A percentile compares a stretch with the other conserved stretches of the same genome.
These are phyloP conservation scores for Penicillium coffeae DNA, from an alignment of 495 filamentous ascomycete species.

Conservation along the genomic window DNA sequence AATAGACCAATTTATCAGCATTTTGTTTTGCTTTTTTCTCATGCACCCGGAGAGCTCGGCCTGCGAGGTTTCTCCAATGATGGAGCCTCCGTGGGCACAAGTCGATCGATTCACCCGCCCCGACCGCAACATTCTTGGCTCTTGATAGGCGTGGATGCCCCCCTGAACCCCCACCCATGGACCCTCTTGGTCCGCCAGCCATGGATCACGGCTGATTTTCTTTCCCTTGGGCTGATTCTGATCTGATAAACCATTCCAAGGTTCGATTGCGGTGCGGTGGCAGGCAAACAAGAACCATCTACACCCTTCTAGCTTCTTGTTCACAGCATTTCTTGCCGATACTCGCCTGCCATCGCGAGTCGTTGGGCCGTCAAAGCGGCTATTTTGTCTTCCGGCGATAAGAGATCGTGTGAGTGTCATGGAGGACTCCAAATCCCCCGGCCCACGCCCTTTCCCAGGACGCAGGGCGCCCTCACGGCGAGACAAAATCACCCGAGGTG, in stretches of 20 bases:
- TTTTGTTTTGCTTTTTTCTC: background rate
- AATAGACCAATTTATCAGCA: conserved; percentile 12
- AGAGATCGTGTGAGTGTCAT: conserved; percentile 5
- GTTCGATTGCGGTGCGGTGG: background rate
- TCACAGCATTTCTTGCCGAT: no score
- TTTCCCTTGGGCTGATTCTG: conserved; percentile 1
- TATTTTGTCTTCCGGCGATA: background rate
- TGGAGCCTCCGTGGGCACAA: background rate
- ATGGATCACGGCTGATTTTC: conserved; percentile 10
- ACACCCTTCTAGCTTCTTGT: background rate
- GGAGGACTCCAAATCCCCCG: conserved; percentile 10
- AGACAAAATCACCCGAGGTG: background rate
- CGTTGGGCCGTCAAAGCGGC: no score
- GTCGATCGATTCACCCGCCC: conserved; percentile 8
- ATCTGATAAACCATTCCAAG: conserved; percentile 8
- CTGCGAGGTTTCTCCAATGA: conserved; percentile 3
- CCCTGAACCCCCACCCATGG: conserved; percentile 7
- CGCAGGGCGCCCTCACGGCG: background rate
- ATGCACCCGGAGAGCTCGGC: background rate
- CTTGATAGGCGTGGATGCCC: conserved; percentile 8
- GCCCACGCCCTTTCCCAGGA: background rate
- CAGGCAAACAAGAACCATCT: background rate
- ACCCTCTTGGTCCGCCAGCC: conserved; percentile 7
- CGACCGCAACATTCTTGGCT: conserved; percentile 7
- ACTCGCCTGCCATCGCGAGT: no score